Evolutionary conservation across 495 filamentous ascomycete species (phyloP).

Genomic region (Penicillium cinerascens): DNA sequence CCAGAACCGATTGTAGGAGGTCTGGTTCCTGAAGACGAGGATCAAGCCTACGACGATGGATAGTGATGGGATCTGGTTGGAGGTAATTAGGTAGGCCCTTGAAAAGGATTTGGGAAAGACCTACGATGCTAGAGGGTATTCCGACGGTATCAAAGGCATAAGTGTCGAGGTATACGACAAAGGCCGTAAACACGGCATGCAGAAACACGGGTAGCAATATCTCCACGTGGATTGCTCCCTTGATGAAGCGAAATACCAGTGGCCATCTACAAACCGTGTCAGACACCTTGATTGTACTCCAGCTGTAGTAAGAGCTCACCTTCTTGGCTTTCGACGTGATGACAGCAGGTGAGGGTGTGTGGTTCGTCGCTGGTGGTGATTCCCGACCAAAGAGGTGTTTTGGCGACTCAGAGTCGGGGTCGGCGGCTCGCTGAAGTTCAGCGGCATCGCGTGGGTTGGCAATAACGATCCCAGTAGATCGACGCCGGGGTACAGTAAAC

Average conservation of each 20-base stretch:
- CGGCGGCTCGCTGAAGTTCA: slow-evolving; percentile 38
- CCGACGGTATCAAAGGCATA: slow-evolving; percentile 53
- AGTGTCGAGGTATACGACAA: slow-evolving; percentile 61
- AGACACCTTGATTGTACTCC: not conserved
- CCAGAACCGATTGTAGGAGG: slow-evolving; percentile 72
- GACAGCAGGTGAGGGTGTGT: slow-evolving; percentile 44
- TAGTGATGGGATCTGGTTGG: slow-evolving; percentile 60
- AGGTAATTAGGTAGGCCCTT: not conserved
- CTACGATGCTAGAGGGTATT: slow-evolving; percentile 62
- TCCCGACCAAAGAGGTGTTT: slow-evolving; percentile 25
- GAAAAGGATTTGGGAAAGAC: slow-evolving; percentile 5
- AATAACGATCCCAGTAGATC: not conserved
- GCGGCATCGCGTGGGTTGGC: slow-evolving; percentile 21
- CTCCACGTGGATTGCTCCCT: slow-evolving; percentile 67
- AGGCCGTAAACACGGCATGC: slow-evolving; percentile 60
- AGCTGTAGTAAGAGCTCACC: slow-evolving; percentile 26
- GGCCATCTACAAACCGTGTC: slow-evolving; percentile 53
- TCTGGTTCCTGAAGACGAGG: slow-evolving; percentile 75
- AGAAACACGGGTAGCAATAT: slow-evolving; percentile 61
- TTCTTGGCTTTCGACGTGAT: slow-evolving; percentile 54
- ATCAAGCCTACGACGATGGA: slow-evolving; percentile 78
- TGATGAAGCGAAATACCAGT: slow-evolving; percentile 69
- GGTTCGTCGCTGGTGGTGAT: slow-evolving; percentile 29
- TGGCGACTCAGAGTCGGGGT: slow-evolving; percentile 39
- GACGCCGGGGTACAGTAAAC: not conserved